Percentiles rank a stretch among this genome's conserved stretches.
These are phyloP conservation scores for Cystobasidium ongulense DNA, from an alignment of 768 basidiomycete genomes.

Conservation along the genomic window DNA sequence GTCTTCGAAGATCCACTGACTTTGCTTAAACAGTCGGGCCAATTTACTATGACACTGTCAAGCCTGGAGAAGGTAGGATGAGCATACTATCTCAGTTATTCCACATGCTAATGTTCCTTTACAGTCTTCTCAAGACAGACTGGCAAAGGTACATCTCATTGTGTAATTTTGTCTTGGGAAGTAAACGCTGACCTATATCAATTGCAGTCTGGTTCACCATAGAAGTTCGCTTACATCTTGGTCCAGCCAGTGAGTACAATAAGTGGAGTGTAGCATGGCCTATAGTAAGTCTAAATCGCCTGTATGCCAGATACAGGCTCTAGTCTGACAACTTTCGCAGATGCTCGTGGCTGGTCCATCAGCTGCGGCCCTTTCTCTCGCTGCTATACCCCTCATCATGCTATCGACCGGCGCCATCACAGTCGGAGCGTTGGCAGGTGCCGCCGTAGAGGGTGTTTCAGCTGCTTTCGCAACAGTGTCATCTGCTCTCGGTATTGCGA, in stretches of 20 bases:
- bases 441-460: conserved; percentile 15
- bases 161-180: background rate
- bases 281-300: background rate
- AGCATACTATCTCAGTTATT: background rate
- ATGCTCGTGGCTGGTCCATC: conserved; percentile 29
- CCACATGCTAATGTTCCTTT: background rate
- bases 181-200: background rate
- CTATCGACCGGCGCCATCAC: conserved; percentile 6
- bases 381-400: conserved; percentile 19
- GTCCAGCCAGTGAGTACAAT: conserved; percentile 22
- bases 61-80: conserved; percentile 25
- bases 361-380: conserved; percentile 20
- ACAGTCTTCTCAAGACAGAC: conserved; percentile 10
- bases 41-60: conserved; percentile 28
- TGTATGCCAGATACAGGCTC: background rate
- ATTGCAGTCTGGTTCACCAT: conserved; percentile 24
- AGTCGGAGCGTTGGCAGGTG: conserved; percentile 13
- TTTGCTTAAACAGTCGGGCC: conserved; percentile 15
- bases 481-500: conserved; percentile 6
- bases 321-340: background rate
- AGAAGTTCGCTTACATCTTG: conserved; percentile 23
- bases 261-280: conserved; percentile 30
- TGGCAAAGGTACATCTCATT: conserved; percentile 7
- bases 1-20: background rate
- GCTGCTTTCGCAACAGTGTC: conserved; percentile 8